Evolutionary conservation across 129 eudicot genomes (phyloP).

Genomic region (Helichrysum umbraculigerum): DNA sequence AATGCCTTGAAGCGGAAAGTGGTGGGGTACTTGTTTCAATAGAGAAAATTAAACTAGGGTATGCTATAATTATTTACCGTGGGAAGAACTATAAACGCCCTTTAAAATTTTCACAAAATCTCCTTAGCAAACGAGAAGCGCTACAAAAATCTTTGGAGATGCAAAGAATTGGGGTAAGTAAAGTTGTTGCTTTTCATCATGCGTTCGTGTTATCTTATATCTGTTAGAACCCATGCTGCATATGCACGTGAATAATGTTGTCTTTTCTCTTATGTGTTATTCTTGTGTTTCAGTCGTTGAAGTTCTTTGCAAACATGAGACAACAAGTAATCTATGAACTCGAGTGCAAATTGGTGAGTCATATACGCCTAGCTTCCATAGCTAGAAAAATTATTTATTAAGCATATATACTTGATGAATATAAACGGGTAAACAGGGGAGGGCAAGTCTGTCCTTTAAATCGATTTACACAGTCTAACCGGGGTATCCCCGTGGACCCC

Average conservation of each 20-base stretch:
- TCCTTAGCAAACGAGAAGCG: constrained; percentile 77
- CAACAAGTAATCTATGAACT: constrained; percentile 60
- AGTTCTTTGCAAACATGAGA: constrained; percentile 69
- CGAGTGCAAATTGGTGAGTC: constrained; percentile 62
- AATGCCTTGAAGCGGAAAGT: constrained; percentile 75
- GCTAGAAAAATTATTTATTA: neutral
- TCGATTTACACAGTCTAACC: no score
- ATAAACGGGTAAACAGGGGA: no score
- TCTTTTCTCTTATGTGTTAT: constrained; percentile 4
- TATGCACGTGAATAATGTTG: constrained; percentile 14
- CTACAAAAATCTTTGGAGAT: constrained; percentile 74
- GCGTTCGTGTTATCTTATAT: neutral
- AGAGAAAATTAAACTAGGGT: constrained; percentile 84
- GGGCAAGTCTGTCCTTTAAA: no score
- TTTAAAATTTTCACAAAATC: constrained; percentile 39
- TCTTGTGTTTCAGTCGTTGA: constrained; percentile 63
- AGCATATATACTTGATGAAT: neutral
- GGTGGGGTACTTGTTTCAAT: constrained; percentile 79
- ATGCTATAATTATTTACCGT: constrained; percentile 85
- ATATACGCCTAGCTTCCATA: neutral
- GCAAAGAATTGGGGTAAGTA: constrained; percentile 96
- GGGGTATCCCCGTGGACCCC: no score
- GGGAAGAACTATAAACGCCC: constrained; percentile 97
- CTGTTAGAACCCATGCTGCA: neutral
- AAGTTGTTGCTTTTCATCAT: constrained; percentile 13